phyloP scores from a whole-genome alignment of 768 basidiomycete genomes.

The Clavulina sp. region DNA sequence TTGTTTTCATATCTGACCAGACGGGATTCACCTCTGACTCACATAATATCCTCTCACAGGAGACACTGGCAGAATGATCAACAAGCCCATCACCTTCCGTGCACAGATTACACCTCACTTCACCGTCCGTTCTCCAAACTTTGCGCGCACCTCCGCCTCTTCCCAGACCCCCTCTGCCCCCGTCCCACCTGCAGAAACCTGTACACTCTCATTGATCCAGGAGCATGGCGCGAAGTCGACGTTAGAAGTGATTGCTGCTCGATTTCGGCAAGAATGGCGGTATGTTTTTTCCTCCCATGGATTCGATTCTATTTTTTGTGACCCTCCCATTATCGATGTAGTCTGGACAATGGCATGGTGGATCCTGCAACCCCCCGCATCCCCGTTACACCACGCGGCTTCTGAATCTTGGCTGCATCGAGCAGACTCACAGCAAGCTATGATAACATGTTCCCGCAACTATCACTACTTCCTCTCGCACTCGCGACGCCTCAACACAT shows the following conservation, averaged over 20 bases:
- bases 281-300: not conserved
- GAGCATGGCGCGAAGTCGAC: constrained; percentile 1
- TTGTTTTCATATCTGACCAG: not conserved
- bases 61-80: not conserved
- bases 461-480: too few species aligned
- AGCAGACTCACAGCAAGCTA: too few species aligned
- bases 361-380: too few species aligned
- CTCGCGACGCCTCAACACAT: too few species aligned
- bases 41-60: too few species aligned
- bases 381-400: too few species aligned
- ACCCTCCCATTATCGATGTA: not conserved
- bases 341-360: not conserved
- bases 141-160: not conserved
- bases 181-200: not conserved
- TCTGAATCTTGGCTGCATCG: too few species aligned
- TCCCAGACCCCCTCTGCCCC: not conserved
- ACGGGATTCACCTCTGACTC: too few species aligned
- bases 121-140: not conserved
- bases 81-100: not conserved
- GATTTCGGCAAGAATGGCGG: constrained; percentile 3
- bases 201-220: constrained; percentile 1
- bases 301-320: not conserved
- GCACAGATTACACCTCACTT: not conserved
- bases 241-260: not conserved
- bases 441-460: too few species aligned